Evolutionary conservation across 2,329 filamentous ascomycete species (phyloP).

Genomic region (Zarea fungicola): DNA sequence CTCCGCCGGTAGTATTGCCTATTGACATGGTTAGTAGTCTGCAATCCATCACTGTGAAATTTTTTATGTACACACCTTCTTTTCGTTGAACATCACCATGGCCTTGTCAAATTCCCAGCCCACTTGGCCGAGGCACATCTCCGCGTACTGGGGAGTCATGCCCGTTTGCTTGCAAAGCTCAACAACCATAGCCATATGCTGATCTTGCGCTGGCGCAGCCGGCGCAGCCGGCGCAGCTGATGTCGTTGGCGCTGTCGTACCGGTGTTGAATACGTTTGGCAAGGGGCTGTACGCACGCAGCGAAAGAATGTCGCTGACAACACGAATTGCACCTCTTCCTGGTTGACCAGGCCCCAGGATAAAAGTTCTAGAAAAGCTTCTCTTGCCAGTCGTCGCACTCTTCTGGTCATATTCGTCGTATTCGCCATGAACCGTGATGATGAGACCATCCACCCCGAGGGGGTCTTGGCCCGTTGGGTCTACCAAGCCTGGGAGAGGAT

Average conservation of each 20-base stretch:
- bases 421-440: constrained; percentile 76
- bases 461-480: constrained; percentile 61
- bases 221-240: constrained; percentile 20
- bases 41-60: neutral
- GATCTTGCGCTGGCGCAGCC: constrained; percentile 29
- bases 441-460: constrained; percentile 69
- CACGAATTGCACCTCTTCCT: constrained; percentile 59
- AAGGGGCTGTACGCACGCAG: constrained; percentile 60
- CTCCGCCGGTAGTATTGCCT: constrained; percentile 43
- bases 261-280: constrained; percentile 35
- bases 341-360: constrained; percentile 69
- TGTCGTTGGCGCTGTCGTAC: constrained; percentile 20
- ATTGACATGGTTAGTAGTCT: constrained; percentile 14
- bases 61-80: constrained; percentile 53
- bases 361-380: constrained; percentile 79
- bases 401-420: constrained; percentile 67
- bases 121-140: constrained; percentile 74
- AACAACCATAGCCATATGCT: constrained; percentile 64
- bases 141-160: constrained; percentile 74
- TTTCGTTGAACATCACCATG: constrained; percentile 66
- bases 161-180: constrained; percentile 73
- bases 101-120: constrained; percentile 77
- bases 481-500: constrained; percentile 63
- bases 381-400: constrained; percentile 53
- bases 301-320: constrained; percentile 74